Evolutionary conservation across 805 yeast genomes (phyloP).

Genomic region (Saitoella complicata): DNA sequence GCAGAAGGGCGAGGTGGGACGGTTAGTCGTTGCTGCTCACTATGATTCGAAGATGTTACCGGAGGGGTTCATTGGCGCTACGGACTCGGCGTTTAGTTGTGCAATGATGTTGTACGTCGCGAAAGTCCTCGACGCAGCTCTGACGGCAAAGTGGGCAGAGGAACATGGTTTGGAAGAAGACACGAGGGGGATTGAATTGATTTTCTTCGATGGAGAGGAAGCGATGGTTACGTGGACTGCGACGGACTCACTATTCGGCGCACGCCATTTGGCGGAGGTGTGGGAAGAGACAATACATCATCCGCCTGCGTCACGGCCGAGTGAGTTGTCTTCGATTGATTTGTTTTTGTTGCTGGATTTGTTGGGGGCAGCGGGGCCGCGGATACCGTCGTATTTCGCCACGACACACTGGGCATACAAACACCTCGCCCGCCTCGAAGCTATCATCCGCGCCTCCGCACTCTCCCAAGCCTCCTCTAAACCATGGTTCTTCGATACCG

Average conservation of each 20-base stretch:
- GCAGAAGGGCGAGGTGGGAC: slow-evolving; percentile 13
- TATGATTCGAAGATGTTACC: slow-evolving; percentile 37
- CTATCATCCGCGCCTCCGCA: slow-evolving; percentile 11
- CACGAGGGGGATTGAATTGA: slow-evolving; percentile 27
- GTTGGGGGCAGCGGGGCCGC: slow-evolving; percentile 26
- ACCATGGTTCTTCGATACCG: neutral
- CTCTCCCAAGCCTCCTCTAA: slow-evolving; percentile 3
- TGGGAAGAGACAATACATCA: slow-evolving; percentile 18
- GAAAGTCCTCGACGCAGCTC: slow-evolving; percentile 15
- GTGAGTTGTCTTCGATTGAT: slow-evolving; percentile 24
- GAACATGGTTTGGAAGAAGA: slow-evolving; percentile 7
- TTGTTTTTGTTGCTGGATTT: slow-evolving; percentile 35
- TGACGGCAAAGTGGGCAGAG: slow-evolving; percentile 13
- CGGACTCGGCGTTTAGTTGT: slow-evolving; percentile 44
- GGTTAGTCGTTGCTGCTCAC: slow-evolving; percentile 34
- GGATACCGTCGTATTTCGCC: slow-evolving; percentile 29
- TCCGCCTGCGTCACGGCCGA: slow-evolving; percentile 9
- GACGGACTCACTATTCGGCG: slow-evolving; percentile 40
- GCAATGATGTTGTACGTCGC: slow-evolving; percentile 34
- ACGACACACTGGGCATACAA: slow-evolving; percentile 26
- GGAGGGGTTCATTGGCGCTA: slow-evolving; percentile 43
- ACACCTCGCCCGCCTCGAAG: slow-evolving; percentile 25
- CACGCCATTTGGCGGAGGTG: slow-evolving; percentile 30
- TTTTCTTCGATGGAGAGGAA: slow-evolving; percentile 49
- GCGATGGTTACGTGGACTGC: slow-evolving; percentile 38